These are phyloP conservation scores for Grifola frondosa DNA, from an alignment of 1,284 basidiomycete species.

Conservation along the genomic window DNA sequence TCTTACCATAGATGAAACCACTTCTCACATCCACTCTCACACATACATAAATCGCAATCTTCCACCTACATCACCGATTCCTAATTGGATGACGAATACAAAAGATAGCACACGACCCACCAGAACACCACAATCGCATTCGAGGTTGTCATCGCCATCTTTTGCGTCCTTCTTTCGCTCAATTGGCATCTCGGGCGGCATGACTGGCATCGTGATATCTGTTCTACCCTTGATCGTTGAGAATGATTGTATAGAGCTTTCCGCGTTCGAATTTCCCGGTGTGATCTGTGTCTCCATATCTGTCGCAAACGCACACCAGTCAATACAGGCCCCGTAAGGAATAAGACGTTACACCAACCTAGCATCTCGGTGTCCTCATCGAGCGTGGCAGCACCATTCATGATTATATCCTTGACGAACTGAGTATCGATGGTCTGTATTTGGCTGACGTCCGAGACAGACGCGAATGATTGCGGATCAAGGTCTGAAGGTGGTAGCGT, in stretches of 20 bases:
- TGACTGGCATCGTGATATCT: neutral
- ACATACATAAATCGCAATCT: conserved; percentile 51
- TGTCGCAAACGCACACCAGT: conserved; percentile 15
- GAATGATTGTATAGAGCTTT: conserved; percentile 42
- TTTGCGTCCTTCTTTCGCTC: conserved; percentile 12
- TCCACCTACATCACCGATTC: conserved; percentile 39
- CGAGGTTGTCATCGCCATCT: conserved; percentile 25
- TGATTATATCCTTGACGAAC: conserved; percentile 40
- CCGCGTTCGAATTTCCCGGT: conserved; percentile 10
- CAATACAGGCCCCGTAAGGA: neutral
- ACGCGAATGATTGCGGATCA: conserved; percentile 10
- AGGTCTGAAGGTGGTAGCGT: conserved; percentile 41
- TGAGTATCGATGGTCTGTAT: conserved; percentile 38
- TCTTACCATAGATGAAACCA: conserved; percentile 77
- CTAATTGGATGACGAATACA: neutral
- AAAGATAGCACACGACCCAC: conserved; percentile 36
- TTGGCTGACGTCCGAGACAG: conserved; percentile 5
- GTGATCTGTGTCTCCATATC: conserved; percentile 48
- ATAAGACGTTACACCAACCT: conserved; percentile 26
- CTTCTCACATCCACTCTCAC: conserved; percentile 63
- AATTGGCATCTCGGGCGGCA: conserved; percentile 8
- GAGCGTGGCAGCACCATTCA: conserved; percentile 21
- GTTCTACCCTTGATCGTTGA: neutral
- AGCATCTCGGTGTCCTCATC: conserved; percentile 45
- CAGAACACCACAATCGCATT: conserved; percentile 65